Evolutionary conservation across 805 yeast genomes (phyloP), one percentile per base, ranked within the genome.

Genomic region (Ascoidea rubescens): DNA sequence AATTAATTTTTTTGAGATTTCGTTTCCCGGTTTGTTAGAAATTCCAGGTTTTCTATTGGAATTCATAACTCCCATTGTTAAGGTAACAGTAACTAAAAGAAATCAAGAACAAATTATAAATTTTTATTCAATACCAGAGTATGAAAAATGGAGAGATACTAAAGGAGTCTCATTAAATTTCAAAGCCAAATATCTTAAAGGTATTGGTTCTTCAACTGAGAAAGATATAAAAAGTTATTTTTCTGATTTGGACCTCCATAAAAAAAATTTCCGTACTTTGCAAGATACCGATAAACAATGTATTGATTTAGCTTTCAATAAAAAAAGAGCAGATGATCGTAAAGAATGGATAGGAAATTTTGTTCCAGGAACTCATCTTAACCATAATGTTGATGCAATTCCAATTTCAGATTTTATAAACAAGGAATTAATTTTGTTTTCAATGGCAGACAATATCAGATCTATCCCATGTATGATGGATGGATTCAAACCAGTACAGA

Each of bases 401-500:
- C 97, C 97, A 2, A 91, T 93, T 56, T 76, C 88, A 53, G 96
- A 91, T 52, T 93, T 93, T 62, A 91, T 93, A 65, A 90, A 93
- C 68, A 88, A 93, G 64, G 99, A 93, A 65, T 76, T 93, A 60
- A 93, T 95, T 66, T 71, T 93, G 48, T 95, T 91, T 65, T 88
- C 96, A 16, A 84, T 93, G 87, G 97, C 98, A 2, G 99, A 93
- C 68, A 90, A 93, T 60, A 78, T 90, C 49, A 80, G 99, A 66
- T 93, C 98, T 0, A 88, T 93, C 62, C 99, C 99, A 1, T 86
- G 89, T 5, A 86, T 88, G 0, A 70, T 91, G 60, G 99, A 93
- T 70, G 99, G 99, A 0, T 79, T 93, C 58, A 93, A 93, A 66
- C 99, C 99, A 0, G 96, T 96, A 54, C 99, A 93, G 69, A 80